Base-by-base conservation (phyloP, 768 basidiomycete species). In the Rubroboletus pulcherrimus region DNA sequence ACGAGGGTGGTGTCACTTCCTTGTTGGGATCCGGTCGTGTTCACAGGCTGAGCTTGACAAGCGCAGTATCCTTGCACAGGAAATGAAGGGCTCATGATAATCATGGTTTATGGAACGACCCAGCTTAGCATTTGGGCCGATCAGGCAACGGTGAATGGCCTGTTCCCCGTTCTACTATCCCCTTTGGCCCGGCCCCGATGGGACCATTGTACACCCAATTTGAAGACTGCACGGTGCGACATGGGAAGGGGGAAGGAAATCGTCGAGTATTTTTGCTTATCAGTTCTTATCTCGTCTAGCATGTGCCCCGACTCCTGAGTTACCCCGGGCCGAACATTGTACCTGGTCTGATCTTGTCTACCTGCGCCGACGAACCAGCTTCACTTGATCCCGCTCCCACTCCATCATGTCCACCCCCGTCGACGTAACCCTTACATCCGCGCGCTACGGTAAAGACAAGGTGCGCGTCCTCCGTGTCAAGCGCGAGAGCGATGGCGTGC, bases 361-460 rank as follows among this genome's bases (percentile, higher is more conserved):
- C n/a, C n/a, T n/a, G n/a, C n/a, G n/a, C n/a, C n/a, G 43, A 21
- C 19, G 12, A 7, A 12, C 21, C 34, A 7, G 11, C 45, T 29
- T 24, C n/a, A 31, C 43, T 12, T 44, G 30, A 45, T 38, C 33
- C 12, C 7, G 24, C 35, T 51, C 26, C 1, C 7, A 17, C 5
- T 29, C 12, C 26, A 26, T 63, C 80, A 55, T 82, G 66, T 29
- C 66, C 21, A 17, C 51, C 17, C 30, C 48, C 39, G 45, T 33
- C 31, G 46, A 66, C 42, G 61, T 55, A 9, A 50, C 55, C 31
- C 79, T 83, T 53, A 67, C 74, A 3, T 63, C 70, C 19, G 86
- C 90, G 1, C 82, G 84, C 26, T 92, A 94, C 64, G 94, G 94
- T 11, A 98, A 98, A 74, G 87, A 92, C 72, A 85, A 87, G 60